These are phyloP conservation scores for Candida lessepsii DNA, from an alignment of 805 yeast species.

Conservation along the genomic window DNA sequence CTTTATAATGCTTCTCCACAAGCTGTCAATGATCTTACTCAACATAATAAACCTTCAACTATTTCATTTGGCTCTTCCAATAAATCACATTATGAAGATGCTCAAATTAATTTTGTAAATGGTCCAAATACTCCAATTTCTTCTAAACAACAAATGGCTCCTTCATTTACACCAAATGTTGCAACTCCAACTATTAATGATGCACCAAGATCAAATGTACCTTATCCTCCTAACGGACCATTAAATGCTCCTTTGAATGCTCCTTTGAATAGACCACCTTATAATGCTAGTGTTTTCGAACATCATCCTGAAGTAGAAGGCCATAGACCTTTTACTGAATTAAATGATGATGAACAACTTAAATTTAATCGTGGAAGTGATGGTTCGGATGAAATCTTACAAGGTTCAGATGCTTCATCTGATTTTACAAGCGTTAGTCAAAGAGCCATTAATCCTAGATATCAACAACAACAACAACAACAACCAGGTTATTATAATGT, in stretches of 20 bases:
- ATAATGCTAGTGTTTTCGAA: slow-evolving; percentile 35
- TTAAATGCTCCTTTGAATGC: slow-evolving; percentile 11
- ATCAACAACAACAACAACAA: slow-evolving; percentile 29
- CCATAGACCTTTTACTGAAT: slow-evolving; percentile 44
- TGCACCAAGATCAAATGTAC: slow-evolving; percentile 18
- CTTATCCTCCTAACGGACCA: slow-evolving; percentile 19
- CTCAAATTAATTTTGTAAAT: slow-evolving; percentile 25
- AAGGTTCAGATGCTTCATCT: slow-evolving; percentile 48
- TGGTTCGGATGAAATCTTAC: slow-evolving; percentile 11
- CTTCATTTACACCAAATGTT: slow-evolving; percentile 25
- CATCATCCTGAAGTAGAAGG: slow-evolving; percentile 48
- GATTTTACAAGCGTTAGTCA: slow-evolving; percentile 80
- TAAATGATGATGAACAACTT: slow-evolving; percentile 25
- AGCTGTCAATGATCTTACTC: slow-evolving; percentile 33
- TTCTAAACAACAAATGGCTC: slow-evolving; percentile 32
- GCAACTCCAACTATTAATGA: slow-evolving; percentile 27
- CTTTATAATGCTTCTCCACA: slow-evolving; percentile 34
- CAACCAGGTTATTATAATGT: slow-evolving; percentile 13
- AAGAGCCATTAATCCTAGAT: slow-evolving; percentile 65
- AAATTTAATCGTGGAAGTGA: slow-evolving; percentile 13
- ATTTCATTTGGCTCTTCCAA: slow-evolving; percentile 14
- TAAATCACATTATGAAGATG: slow-evolving; percentile 18
- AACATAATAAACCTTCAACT: slow-evolving; percentile 15
- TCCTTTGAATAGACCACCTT: slow-evolving; percentile 19
- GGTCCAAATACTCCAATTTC: slow-evolving; percentile 36